Evolutionary conservation across 495 filamentous ascomycete species (phyloP).

Genomic region (Amphirosellinia nigrospora): DNA sequence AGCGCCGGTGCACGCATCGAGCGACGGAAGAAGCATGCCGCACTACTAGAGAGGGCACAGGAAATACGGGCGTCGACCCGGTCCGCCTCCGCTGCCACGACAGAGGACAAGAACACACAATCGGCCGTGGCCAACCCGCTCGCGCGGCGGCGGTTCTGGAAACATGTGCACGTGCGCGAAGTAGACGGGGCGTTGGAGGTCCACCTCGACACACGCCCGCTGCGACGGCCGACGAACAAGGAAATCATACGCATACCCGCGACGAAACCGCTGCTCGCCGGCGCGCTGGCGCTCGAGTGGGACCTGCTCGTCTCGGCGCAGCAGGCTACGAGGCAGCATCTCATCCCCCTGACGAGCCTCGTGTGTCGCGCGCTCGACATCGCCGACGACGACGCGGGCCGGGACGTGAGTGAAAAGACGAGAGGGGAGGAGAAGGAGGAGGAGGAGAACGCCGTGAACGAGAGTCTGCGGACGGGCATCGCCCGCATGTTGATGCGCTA

Average conservation of each 20-base stretch:
- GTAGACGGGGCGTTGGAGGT: conserved; percentile 69
- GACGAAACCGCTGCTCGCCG: conserved; percentile 81
- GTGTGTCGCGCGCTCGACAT: conserved; percentile 82
- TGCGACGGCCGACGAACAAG: conserved; percentile 74
- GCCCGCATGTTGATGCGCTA: conserved; percentile 77
- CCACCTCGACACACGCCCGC: conserved; percentile 78
- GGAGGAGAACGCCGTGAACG: conserved; percentile 29
- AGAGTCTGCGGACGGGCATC: conserved; percentile 60
- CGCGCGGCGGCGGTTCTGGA: conserved; percentile 75
- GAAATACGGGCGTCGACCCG: conserved; percentile 47
- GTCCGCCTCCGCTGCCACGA: background rate
- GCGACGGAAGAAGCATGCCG: conserved; percentile 61
- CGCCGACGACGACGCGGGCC: conserved; percentile 59
- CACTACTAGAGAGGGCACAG: conserved; percentile 56
- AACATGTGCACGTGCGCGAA: conserved; percentile 70
- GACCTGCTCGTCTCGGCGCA: conserved; percentile 78
- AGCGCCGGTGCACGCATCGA: conserved; percentile 56
- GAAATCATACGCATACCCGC: conserved; percentile 71
- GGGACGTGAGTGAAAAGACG: background rate
- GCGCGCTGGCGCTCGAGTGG: conserved; percentile 90
- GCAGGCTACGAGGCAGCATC: conserved; percentile 77
- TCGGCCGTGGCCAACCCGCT: conserved; percentile 7
- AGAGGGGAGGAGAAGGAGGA: conserved; percentile 29
- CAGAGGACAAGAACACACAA: background rate
- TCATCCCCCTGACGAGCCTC: conserved; percentile 90